phyloP scores from a whole-genome alignment of 345 rosid genomes.

The Eucalyptus caleyi region DNA sequence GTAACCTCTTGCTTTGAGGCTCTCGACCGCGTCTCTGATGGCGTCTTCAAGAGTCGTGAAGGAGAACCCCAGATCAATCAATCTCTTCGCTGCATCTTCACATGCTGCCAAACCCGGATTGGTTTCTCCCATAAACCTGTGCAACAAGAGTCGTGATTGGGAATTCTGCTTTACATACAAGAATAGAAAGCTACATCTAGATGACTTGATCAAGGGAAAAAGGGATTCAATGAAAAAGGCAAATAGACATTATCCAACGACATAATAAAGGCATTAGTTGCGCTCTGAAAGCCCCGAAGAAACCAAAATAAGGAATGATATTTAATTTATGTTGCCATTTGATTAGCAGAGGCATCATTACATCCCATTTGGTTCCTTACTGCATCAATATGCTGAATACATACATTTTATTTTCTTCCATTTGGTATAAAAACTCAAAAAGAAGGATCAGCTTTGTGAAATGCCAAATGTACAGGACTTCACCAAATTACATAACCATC shows the following conservation, averaged over 20 bases:
- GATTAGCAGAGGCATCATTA: background rate
- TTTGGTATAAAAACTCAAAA: background rate
- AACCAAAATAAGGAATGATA: background rate
- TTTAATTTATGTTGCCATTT: background rate
- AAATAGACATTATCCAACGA: background rate
- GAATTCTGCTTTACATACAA: background rate
- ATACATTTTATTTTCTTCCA: background rate
- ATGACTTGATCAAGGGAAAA: background rate
- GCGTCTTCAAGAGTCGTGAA: conserved; percentile 65
- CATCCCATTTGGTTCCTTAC: background rate
- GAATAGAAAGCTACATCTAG: background rate
- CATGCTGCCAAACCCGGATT: conserved; percentile 49
- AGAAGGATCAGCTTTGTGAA: background rate
- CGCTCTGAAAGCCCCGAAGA: background rate
- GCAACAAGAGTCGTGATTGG: background rate
- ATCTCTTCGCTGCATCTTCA: conserved; percentile 63
- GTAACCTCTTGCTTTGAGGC: conserved; percentile 47
- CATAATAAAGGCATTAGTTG: background rate
- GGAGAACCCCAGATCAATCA: conserved; percentile 44
- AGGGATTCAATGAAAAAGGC: background rate
- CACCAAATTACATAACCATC: background rate
- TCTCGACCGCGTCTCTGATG: conserved; percentile 46
- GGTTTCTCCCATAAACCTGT: conserved; percentile 44
- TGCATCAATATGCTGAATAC: background rate
- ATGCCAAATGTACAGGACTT: background rate